These are phyloP conservation scores for Ascochyta fabae DNA, from an alignment of 2,329 filamentous ascomycete species.

Conservation along the genomic window DNA sequence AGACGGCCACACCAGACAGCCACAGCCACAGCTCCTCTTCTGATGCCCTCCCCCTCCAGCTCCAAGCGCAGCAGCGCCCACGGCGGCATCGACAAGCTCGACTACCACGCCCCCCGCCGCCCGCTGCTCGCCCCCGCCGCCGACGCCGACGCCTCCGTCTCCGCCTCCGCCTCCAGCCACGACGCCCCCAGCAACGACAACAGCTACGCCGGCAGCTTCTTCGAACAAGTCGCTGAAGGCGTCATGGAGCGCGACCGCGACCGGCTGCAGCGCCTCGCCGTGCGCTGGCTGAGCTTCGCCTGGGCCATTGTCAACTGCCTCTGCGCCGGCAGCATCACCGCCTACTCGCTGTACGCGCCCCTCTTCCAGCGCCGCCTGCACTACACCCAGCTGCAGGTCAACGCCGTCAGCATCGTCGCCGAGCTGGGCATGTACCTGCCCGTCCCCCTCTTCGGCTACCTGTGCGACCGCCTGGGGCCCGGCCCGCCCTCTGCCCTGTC, in stretches of 20 bases:
- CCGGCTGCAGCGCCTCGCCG: conserved; percentile 59
- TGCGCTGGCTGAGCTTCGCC: conserved; percentile 63
- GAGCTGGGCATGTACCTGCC: conserved; percentile 90
- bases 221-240: conserved; percentile 66
- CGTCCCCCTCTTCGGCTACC: conserved; percentile 86
- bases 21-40: background rate
- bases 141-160: too few species aligned
- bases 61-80: conserved; percentile 42
- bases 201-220: conserved; percentile 61
- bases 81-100: conserved; percentile 57
- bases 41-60: conserved; percentile 30
- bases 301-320: conserved; percentile 70
- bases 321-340: conserved; percentile 88
- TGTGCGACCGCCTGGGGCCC: conserved; percentile 88
- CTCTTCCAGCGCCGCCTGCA: conserved; percentile 84
- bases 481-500: conserved; percentile 76
- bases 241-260: conserved; percentile 64
- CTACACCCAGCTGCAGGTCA: conserved; percentile 92
- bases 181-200: conserved; percentile 49
- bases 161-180: conserved; percentile 23
- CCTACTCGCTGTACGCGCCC: conserved; percentile 92
- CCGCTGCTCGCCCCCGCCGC: conserved; percentile 47
- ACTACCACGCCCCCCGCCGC: conserved; percentile 52
- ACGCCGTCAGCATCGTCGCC: conserved; percentile 84
- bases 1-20: background rate